Evolutionary conservation across 2,329 filamentous ascomycete genomes (phyloP).

Genomic region (Penicillium glabrum): DNA sequence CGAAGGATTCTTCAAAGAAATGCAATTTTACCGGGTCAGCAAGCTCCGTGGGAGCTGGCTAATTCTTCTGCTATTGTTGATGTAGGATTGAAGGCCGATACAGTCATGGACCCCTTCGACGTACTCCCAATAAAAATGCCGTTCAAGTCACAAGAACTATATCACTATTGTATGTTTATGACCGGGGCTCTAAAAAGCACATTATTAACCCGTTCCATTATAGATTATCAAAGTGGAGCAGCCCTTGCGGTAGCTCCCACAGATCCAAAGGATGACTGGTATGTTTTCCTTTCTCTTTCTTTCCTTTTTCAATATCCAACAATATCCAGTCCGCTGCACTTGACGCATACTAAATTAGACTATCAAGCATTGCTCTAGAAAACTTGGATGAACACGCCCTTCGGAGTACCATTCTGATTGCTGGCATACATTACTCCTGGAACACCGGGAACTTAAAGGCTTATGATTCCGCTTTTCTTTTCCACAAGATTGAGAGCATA

Average conservation of each 20-base stretch:
- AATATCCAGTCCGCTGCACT: not conserved
- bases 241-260: not conserved
- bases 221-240: not conserved
- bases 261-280: not conserved
- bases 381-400: not conserved
- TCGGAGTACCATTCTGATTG: not conserved
- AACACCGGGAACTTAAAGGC: not conserved
- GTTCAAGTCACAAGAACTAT: not conserved
- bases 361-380: not conserved
- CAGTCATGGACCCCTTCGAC: not conserved
- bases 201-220: not conserved
- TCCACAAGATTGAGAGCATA: not conserved
- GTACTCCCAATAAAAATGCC: not conserved
- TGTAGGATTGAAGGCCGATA: not conserved
- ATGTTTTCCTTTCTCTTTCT: not conserved
- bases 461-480: not conserved
- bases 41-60: not conserved
- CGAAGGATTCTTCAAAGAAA: not conserved
- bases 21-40: not conserved
- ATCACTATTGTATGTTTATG: not conserved
- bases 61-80: not conserved
- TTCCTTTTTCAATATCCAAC: no score
- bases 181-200: no score
- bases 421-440: not conserved
- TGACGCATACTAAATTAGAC: not conserved